These are phyloP conservation scores for Ustilago cynodontis DNA, from an alignment of 1,284 basidiomycete genomes.

Conservation along the genomic window DNA sequence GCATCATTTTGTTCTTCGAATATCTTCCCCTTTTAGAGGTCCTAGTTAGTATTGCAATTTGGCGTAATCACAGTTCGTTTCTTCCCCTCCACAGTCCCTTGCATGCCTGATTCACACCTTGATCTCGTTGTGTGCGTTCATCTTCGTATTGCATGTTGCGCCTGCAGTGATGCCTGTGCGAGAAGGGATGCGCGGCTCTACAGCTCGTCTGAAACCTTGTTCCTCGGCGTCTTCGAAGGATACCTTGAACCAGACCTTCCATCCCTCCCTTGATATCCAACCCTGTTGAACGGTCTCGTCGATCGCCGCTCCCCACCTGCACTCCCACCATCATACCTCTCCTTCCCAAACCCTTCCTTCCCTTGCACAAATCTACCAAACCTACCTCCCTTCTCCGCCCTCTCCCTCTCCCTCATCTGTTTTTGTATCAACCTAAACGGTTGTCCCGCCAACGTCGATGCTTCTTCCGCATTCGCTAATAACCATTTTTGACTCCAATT, in stretches of 20 bases:
- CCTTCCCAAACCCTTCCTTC: background rate
- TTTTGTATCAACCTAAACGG: constrained; percentile 23
- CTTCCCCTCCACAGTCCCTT: background rate
- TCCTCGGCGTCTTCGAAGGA: background rate
- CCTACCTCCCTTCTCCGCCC: background rate
- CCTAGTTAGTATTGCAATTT: background rate
- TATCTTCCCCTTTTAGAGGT: background rate
- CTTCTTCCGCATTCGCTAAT: constrained; percentile 29
- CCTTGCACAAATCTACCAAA: background rate
- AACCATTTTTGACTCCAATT: constrained; percentile 37
- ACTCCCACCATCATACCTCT: background rate
- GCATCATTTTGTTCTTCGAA: background rate
- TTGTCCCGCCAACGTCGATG: constrained; percentile 21
- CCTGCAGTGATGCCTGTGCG: background rate
- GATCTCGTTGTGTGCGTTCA: background rate
- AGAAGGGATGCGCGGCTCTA: background rate
- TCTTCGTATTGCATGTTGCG: background rate
- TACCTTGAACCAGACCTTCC: background rate
- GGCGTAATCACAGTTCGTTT: constrained; percentile 9
- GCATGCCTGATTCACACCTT: background rate
- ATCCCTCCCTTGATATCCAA: background rate
- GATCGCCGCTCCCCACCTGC: background rate
- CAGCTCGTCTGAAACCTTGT: background rate
- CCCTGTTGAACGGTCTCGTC: background rate
- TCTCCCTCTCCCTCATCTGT: background rate